phyloP scores from a whole-genome alignment of 1,139 yeast species.

The Pichia terricola region DNA sequence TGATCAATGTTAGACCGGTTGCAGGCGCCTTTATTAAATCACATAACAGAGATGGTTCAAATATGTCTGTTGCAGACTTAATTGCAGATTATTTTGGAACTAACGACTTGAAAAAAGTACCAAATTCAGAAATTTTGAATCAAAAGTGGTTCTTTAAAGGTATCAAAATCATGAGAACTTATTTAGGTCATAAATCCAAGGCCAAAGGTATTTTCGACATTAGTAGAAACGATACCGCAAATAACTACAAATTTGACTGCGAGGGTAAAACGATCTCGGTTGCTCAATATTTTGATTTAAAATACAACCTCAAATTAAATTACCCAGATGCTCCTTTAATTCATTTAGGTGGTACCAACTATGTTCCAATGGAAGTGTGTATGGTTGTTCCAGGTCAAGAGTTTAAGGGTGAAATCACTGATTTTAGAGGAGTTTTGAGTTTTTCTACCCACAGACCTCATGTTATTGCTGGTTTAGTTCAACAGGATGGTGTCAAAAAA shows the following conservation, averaged over 20 bases:
- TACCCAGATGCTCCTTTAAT: constrained; percentile 18
- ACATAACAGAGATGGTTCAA: constrained; percentile 17
- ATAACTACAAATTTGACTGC: constrained; percentile 15
- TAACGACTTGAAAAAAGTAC: constrained; percentile 10
- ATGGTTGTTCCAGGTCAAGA: constrained; percentile 20
- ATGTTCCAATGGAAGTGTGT: constrained; percentile 19
- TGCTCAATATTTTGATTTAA: constrained; percentile 13
- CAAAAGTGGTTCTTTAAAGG: constrained; percentile 17
- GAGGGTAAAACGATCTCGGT: constrained; percentile 16
- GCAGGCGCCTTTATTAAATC: constrained; percentile 18
- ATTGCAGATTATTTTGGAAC: constrained; percentile 16
- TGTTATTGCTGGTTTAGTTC: constrained; percentile 19
- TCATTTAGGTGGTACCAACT: constrained; percentile 19
- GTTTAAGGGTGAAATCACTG: constrained; percentile 18
- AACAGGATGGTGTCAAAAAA: constrained; percentile 17
- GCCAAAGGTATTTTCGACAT: constrained; percentile 18
- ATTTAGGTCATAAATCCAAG: constrained; percentile 15
- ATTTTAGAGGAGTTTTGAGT: constrained; percentile 17
- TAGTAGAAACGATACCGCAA: constrained; percentile 12
- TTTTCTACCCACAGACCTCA: constrained; percentile 20
- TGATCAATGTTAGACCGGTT: constrained; percentile 17
- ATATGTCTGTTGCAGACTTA: constrained; percentile 19
- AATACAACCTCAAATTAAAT: constrained; percentile 13
- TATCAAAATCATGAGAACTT: constrained; percentile 16
- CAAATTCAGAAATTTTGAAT: constrained; percentile 8